phyloP scores from a whole-genome alignment of 2,329 filamentous ascomycete species.

The Penicillium sp. region DNA sequence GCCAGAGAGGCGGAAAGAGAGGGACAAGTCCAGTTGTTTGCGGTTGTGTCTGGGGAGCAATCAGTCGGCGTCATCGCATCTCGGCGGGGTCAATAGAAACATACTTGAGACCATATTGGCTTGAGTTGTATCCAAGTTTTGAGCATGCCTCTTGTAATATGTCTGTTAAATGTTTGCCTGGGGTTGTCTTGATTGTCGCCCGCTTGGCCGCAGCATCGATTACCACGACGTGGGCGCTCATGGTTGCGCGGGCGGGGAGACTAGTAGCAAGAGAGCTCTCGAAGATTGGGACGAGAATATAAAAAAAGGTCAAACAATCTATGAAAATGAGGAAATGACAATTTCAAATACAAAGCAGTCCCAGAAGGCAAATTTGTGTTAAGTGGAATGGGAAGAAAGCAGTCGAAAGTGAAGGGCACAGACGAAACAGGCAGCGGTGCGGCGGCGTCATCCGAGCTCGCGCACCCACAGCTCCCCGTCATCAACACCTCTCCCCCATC shows the following conservation, averaged over 20 bases:
- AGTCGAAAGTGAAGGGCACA: constrained; percentile 23
- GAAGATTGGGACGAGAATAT: background rate
- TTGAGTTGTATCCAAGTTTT: constrained; percentile 71
- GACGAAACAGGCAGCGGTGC: constrained; percentile 30
- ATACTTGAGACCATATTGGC: constrained; percentile 80
- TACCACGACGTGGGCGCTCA: constrained; percentile 87
- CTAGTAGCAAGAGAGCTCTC: background rate
- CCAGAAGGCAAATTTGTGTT: constrained; percentile 2
- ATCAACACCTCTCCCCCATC: constrained; percentile 25
- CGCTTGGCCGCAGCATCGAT: constrained; percentile 77
- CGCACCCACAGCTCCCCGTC: constrained; percentile 32
- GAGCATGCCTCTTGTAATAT: constrained; percentile 83
- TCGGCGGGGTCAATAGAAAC: constrained; percentile 19
- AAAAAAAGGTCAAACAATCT: background rate
- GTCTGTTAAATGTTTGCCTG: constrained; percentile 77
- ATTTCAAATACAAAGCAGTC: background rate
- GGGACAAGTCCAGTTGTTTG: constrained; percentile 80
- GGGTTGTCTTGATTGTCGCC: constrained; percentile 77
- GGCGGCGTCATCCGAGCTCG: constrained; percentile 35
- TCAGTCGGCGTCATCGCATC: constrained; percentile 12
- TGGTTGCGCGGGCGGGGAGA: constrained; percentile 41
- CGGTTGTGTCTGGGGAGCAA: constrained; percentile 65
- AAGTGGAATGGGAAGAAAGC: constrained; percentile 25
- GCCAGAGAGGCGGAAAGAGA: constrained; percentile 78
- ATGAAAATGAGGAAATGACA: constrained; percentile 14